These are phyloP conservation scores for Biscogniauxia marginata DNA, from an alignment of 2,329 filamentous ascomycete genomes.

Conservation along the genomic window DNA sequence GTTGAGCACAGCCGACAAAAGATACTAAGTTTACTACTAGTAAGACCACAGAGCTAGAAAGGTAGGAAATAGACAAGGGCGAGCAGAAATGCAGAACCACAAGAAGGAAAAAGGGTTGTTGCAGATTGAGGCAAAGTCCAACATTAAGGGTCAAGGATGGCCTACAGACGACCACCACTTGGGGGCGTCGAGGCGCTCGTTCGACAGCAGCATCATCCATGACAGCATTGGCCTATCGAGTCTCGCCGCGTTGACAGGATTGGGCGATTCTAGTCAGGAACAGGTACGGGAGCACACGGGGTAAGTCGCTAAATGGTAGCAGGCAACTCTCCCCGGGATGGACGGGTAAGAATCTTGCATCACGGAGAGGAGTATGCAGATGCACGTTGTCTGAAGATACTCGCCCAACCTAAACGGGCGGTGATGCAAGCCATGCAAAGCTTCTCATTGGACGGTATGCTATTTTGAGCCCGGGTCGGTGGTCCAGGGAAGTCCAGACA, in stretches of 20 bases:
- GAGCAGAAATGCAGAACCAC: constrained; percentile 20
- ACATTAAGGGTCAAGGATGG: constrained; percentile 21
- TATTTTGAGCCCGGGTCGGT: constrained; percentile 16
- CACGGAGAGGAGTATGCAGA: constrained; percentile 5
- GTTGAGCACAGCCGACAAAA: constrained; percentile 27
- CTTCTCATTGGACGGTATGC: constrained; percentile 21
- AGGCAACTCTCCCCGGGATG: background rate
- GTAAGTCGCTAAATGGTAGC: constrained; percentile 6
- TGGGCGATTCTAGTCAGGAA: constrained; percentile 10
- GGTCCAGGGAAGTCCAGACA: constrained; percentile 10
- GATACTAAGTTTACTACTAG: constrained; percentile 26
- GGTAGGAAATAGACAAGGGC: constrained; percentile 16
- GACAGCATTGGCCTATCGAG: constrained; percentile 21
- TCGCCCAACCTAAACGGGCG: constrained; percentile 5
- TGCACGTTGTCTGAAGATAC: constrained; percentile 5
- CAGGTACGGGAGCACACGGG: constrained; percentile 1
- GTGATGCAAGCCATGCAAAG: constrained; percentile 5
- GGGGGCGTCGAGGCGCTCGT: constrained; percentile 4
- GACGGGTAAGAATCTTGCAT: constrained; percentile 4
- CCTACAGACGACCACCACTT: constrained; percentile 14
- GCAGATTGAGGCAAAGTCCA: constrained; percentile 25
- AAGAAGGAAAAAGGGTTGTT: constrained; percentile 19
- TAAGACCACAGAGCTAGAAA: constrained; percentile 25
- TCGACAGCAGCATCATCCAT: constrained; percentile 9
- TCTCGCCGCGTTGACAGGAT: constrained; percentile 14